A percentile compares a stretch with the other conserved stretches of the same genome.
These are phyloP conservation scores for Lachancea sp. DNA, from an alignment of 805 yeast species.

Conservation along the genomic window DNA sequence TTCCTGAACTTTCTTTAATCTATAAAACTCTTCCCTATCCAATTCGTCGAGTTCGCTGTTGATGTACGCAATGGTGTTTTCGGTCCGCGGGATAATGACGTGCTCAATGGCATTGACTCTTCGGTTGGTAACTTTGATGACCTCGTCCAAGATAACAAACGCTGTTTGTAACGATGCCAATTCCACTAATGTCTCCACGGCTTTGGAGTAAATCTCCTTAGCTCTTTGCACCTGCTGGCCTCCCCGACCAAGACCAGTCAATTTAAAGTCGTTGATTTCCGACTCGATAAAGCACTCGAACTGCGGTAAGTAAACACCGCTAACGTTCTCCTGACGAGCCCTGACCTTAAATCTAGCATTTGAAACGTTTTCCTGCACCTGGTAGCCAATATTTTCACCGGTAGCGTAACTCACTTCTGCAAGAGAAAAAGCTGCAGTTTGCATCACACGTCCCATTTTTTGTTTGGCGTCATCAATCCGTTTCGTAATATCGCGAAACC, in stretches of 20 bases:
- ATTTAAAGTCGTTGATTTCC: slow-evolving; percentile 83
- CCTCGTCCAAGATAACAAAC: slow-evolving; percentile 92
- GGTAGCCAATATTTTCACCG: slow-evolving; percentile 91
- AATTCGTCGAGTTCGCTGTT: slow-evolving; percentile 94
- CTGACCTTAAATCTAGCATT: slow-evolving; percentile 84
- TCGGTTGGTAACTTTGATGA: slow-evolving; percentile 94
- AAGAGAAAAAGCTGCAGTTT: slow-evolving; percentile 92
- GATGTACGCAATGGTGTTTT: slow-evolving; percentile 86
- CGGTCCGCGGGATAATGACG: slow-evolving; percentile 95
- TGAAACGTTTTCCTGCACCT: slow-evolving; percentile 90
- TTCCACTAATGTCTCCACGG: slow-evolving; percentile 95
- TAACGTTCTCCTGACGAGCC: slow-evolving; percentile 91
- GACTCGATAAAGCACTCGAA: slow-evolving; percentile 82
- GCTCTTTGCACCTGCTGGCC: slow-evolving; percentile 98
- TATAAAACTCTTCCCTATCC: slow-evolving; percentile 96
- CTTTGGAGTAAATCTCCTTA: slow-evolving; percentile 84
- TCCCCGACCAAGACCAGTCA: slow-evolving; percentile 97
- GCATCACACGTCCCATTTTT: slow-evolving; percentile 98
- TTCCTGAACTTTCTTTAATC: slow-evolving; percentile 93
- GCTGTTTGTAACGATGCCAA: slow-evolving; percentile 96
- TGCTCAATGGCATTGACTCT: slow-evolving; percentile 99
- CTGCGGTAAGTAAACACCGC: slow-evolving; percentile 91
- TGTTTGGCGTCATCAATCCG: slow-evolving; percentile 92
- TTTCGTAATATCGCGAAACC: slow-evolving; percentile 92
- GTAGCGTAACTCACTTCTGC: slow-evolving; percentile 98